Evolutionary conservation across 2,329 filamentous ascomycete species (phyloP), one percentile per base, ranked within the genome.

Genomic region (Colletotrichum godetiae): DNA sequence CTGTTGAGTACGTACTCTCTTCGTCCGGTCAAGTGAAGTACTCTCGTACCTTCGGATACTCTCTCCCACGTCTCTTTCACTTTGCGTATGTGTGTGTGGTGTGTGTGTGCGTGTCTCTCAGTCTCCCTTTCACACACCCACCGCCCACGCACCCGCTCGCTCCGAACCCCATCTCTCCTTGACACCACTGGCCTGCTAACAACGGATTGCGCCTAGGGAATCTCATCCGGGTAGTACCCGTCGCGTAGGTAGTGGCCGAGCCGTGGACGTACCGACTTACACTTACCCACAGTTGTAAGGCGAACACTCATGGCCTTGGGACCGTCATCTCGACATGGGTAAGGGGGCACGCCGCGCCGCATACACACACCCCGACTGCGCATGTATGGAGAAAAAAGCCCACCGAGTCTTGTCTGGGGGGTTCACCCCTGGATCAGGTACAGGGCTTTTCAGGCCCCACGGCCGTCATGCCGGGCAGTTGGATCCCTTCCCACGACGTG

Each of bases 391-490:
- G 24, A 37, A 64, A 42, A 46, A 68, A 65, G 53, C 56, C 70
- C 68, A 67, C 62, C 60, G 61, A 67, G 52, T 42, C 62, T 59
- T 33, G 53, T 68, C 68, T 58, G 53, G 57, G 68, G 67, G 72
- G 61, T 72, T 27, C 27, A 72, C 72, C 72, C 72, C 62, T 67
- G 72, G 68, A 61, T 72, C 72, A 74, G 68, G 72, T 67, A 72
- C 68, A 72, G 61, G 62, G 70, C 70, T 68, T 67, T 35, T 71
- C 29, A 55, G 72, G 74, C 69, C 73, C 74, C 75, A 75, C 71
- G 71, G 55, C 66, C 74, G 71, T 75, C 75, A 73, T 74, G 71
- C 74, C 75, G 73, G 73, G 75, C 61, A 66, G 70, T 59, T 74
- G 74, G 74, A 70, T 62, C 61, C 67, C 61, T 74, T 67, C 52